Base-by-base conservation (phyloP, 2,329 filamentous ascomycete species). In the Cladosporium sp. region DNA sequence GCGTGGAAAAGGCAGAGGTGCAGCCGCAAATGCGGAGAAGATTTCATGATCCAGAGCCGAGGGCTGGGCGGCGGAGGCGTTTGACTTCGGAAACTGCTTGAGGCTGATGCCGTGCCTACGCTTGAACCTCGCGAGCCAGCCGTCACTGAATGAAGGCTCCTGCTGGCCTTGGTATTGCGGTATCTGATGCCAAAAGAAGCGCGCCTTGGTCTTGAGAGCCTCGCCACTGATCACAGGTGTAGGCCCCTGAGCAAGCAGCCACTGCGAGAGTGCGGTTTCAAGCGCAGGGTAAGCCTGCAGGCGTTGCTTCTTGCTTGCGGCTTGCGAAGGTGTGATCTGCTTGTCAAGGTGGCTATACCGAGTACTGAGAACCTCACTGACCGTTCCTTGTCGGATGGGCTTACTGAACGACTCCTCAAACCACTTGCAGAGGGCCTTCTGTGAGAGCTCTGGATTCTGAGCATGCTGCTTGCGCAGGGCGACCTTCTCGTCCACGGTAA, bases 1-100 rank as follows among this genome's bases (percentile, higher is more conserved):
- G 26, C 15, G 26, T 55, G 52, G 52, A 55, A 34, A 55, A 55
- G 52, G 52, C 52, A 55, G 26, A 21, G 52, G n/a, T 44, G 38
- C 8, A 5, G 18, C 41, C 6, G 41, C 41, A 21, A 21, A 12
- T 3, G 52, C 52, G 52, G 52, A 54, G 51, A 54, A 54, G 24
- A 44, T 44, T 47, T 21, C n/a, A 47, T 24, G n/a, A 47, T 47
- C 41, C 1, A 21, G n/a, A 47, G 41, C 41, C 41, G 41, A 44
- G 41, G 41, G 41, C 41, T 44, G 18, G 41, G 41, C 41, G 41
- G 41, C 41, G 41, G 7, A 7, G 41, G 18, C 41, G 41, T 44
- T 21, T 44, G 41, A 21, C 18, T n/a, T 44, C 41, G 41, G 41
- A 44, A 44, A 7, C 38, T 15, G 38, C 38, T 41, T 18, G 10